These are phyloP conservation scores for Pythium phragmiticola DNA, from an alignment of 352 stramenopile genomes.

Conservation along the genomic window DNA sequence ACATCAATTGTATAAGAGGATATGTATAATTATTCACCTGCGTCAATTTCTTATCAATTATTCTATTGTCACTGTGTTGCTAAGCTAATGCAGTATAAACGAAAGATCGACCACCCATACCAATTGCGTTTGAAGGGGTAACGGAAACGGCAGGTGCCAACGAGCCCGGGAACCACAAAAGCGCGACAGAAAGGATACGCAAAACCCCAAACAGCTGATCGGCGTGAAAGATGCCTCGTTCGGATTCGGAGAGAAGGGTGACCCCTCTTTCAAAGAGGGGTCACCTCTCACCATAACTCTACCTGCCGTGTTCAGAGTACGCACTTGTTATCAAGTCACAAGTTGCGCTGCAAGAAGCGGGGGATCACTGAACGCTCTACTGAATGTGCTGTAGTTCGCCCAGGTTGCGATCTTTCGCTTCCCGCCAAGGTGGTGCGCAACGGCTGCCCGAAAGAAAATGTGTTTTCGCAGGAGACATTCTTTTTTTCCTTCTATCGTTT, in stretches of 20 bases:
- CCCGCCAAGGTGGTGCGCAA: too few species aligned
- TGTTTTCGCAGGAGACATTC: constrained; percentile 6
- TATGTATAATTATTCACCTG: neutral
- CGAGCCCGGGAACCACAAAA: constrained; percentile 14
- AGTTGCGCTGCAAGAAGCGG: too few species aligned
- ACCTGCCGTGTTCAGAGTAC: too few species aligned
- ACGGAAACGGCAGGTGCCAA: neutral
- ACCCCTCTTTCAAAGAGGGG: too few species aligned
- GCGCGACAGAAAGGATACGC: constrained; percentile 4
- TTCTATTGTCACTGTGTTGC: constrained; percentile 2
- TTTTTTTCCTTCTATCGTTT: constrained; percentile 14
- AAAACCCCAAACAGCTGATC: constrained; percentile 2
- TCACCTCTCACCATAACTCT: too few species aligned
- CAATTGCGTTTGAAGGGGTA: neutral
- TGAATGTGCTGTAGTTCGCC: too few species aligned
- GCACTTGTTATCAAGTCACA: too few species aligned
- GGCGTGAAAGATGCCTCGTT: neutral
- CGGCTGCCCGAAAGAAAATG: neutral
- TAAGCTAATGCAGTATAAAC: constrained; percentile 7
- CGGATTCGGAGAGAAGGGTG: too few species aligned
- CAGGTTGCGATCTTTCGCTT: too few species aligned
- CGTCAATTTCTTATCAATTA: neutral
- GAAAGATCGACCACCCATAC: constrained; percentile 10
- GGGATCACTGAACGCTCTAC: too few species aligned
- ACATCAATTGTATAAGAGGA: neutral